Percentiles rank a stretch among this genome's conserved stretches.
Evolutionary conservation across 306 rosid genomes (phyloP).

Genomic region (Vigna reflexopilosa): DNA sequence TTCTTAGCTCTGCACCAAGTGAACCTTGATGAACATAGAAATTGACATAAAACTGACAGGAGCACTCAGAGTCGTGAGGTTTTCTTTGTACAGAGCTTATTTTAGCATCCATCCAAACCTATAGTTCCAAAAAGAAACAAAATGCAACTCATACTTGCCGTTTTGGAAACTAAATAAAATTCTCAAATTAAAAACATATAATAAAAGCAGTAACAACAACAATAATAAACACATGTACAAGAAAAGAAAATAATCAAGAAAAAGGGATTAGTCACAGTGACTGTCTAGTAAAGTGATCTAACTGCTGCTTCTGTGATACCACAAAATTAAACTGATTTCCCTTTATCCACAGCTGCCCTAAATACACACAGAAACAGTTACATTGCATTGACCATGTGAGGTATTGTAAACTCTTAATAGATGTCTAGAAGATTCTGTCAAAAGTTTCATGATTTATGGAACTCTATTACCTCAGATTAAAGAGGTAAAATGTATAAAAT

Average conservation of each 20-base stretch:
- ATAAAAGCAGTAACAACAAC: neutral
- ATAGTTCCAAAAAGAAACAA: slow-evolving; percentile 2
- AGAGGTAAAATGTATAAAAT: slow-evolving; percentile 26
- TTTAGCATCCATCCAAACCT: slow-evolving; percentile 87
- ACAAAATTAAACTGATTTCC: too few species aligned
- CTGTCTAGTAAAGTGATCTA: neutral
- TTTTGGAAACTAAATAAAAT: slow-evolving; percentile 25
- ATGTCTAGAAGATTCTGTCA: slow-evolving; percentile 15
- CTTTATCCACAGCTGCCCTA: neutral
- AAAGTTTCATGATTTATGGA: slow-evolving; percentile 9
- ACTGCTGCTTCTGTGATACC: neutral
- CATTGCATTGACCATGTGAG: slow-evolving; percentile 21
- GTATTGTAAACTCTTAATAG: neutral
- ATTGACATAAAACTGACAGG: slow-evolving; percentile 76
- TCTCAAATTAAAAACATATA: neutral
- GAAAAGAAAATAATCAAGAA: neutral
- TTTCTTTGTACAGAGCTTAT: slow-evolving; percentile 83
- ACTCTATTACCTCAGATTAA: slow-evolving; percentile 22
- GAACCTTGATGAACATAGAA: slow-evolving; percentile 76
- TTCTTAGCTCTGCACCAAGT: slow-evolving; percentile 75
- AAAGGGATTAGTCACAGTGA: neutral
- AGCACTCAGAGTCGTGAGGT: slow-evolving; percentile 75
- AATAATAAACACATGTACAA: neutral
- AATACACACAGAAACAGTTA: neutral
- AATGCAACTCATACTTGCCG: neutral